phyloP scores from a whole-genome alignment of 768 basidiomycete species.

The Suillus americanus region DNA sequence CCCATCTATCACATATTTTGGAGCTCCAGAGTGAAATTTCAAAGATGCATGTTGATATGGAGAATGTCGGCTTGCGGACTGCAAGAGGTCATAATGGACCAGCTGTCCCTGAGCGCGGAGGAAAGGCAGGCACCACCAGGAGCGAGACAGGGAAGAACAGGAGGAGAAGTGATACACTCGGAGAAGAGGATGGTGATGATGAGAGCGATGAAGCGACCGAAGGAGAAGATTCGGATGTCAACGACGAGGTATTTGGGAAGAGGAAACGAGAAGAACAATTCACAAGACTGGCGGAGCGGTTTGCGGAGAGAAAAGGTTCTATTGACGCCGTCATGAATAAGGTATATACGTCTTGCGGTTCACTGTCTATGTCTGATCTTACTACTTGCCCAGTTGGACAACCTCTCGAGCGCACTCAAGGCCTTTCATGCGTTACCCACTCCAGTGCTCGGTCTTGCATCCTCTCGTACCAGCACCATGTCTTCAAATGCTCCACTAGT shows the following conservation, averaged over 20 bases:
- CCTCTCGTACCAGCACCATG: slow-evolving; percentile 31
- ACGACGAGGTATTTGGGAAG: slow-evolving; percentile 48
- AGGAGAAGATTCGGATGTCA: slow-evolving; percentile 32
- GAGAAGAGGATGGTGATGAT: slow-evolving; percentile 34
- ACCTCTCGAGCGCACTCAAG: slow-evolving; percentile 35
- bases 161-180: slow-evolving; percentile 35
- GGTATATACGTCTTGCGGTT: slow-evolving; percentile 34
- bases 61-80: slow-evolving; percentile 43
- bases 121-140: slow-evolving; percentile 18
- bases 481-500: slow-evolving; percentile 18
- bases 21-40: slow-evolving; percentile 74
- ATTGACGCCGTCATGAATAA: slow-evolving; percentile 75
- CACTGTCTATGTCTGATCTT: background rate
- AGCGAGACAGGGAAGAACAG: slow-evolving; percentile 4
- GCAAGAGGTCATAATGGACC: slow-evolving; percentile 8
- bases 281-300: slow-evolving; percentile 62
- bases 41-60: slow-evolving; percentile 73
- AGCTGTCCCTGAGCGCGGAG: slow-evolving; percentile 16
- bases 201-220: slow-evolving; percentile 34
- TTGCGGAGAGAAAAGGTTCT: slow-evolving; percentile 65
- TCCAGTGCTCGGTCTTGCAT: slow-evolving; percentile 36
- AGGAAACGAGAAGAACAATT: slow-evolving; percentile 68
- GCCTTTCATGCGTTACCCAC: slow-evolving; percentile 45
- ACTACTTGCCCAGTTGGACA: slow-evolving; percentile 23
- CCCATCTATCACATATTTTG: slow-evolving; percentile 65